Base-by-base conservation (phyloP, 805 yeast genomes). In the Debaryomyces maramus region DNA sequence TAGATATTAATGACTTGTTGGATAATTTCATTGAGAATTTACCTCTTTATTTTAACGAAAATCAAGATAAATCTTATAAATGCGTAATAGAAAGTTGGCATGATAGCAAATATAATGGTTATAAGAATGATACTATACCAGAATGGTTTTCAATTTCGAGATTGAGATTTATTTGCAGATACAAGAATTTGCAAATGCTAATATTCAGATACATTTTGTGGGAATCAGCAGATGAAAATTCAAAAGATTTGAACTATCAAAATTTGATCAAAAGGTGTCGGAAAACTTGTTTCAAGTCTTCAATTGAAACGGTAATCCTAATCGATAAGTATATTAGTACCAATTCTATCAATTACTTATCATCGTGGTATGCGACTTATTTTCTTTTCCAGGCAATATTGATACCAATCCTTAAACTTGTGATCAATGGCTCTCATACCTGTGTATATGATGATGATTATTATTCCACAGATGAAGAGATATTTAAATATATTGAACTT, bases 341-440 rank as follows among this genome's bases (percentile, higher is more conserved):
- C 11, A 49, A 49, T 31, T 40, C 41, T 10, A 36, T 49, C 10
- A 48, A 47, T 27, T 49, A 45, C 24, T 41, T 51, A 22, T 40
- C 41, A 4, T 39, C 51, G 3, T 50, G 52, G 54, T 50, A 50
- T 32, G 50, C 52, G 15, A 48, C 52, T n/a, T 50, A 50, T 30
- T 50, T 50, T 21, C 39, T 50, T n/a, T 50, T 50, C 35, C 54
- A 50, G 30, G 52, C 54, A n/a, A 43, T 44, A n/a, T 38, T 50
- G 23, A 50, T 50, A 5, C 54, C 54, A 5, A 45, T 51, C 11
- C 39, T 51, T 17, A 45, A 49, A 17, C 32, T 51, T 3, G 38
- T 48, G 2, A 51, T 51, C n/a, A 41, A 49, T 28, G 45, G 45
- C 16, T 43, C 40, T 22, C 4, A 23, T 26, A 23, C 10, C 7